Percentiles rank a stretch among this genome's conserved stretches.
Conservation (phyloP, 805 yeast species). For the Hanseniaspora pseudoguilliermondii region DNA sequence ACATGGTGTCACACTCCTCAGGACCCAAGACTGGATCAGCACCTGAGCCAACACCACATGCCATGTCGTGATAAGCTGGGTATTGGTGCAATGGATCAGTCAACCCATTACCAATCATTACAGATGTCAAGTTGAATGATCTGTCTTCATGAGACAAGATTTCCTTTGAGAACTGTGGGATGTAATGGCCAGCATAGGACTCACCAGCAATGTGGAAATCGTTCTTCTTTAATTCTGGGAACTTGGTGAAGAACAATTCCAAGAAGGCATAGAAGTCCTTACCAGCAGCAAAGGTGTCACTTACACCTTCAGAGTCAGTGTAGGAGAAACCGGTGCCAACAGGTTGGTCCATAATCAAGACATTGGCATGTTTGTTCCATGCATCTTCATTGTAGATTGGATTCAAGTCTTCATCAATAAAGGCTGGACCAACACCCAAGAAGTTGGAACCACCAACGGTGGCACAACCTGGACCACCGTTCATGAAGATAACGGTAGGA, state of each 20-base stretch:
- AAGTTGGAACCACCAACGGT: constrained; percentile 67
- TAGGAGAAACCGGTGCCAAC: constrained; percentile 13
- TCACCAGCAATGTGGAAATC: constrained; percentile 87
- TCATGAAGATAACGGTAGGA: constrained; percentile 78
- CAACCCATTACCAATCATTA: constrained; percentile 81
- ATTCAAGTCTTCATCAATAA: constrained; percentile 45
- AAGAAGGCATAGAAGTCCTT: constrained; percentile 69
- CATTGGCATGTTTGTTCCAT: constrained; percentile 78
- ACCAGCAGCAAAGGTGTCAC: constrained; percentile 70
- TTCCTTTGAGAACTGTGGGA: constrained; percentile 78
- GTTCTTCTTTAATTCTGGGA: constrained; percentile 37
- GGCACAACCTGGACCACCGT: constrained; percentile 94
- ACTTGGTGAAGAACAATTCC: constrained; percentile 65
- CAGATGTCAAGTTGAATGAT: constrained; percentile 55
- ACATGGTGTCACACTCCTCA: constrained; percentile 66
- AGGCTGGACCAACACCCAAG: constrained; percentile 76
- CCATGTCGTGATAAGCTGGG: constrained; percentile 78
- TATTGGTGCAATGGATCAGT: constrained; percentile 76
- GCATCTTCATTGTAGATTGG: constrained; percentile 63
- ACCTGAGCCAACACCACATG: constrained; percentile 78
- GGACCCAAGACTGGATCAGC: constrained; percentile 63
- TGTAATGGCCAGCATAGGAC: constrained; percentile 87
- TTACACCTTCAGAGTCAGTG: constrained; percentile 28
- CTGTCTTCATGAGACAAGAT: constrained; percentile 53
- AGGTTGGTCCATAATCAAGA: constrained; percentile 48